These are phyloP conservation scores for Verbena officinalis DNA, from an alignment of 257 asterid genomes.

Conservation along the genomic window DNA sequence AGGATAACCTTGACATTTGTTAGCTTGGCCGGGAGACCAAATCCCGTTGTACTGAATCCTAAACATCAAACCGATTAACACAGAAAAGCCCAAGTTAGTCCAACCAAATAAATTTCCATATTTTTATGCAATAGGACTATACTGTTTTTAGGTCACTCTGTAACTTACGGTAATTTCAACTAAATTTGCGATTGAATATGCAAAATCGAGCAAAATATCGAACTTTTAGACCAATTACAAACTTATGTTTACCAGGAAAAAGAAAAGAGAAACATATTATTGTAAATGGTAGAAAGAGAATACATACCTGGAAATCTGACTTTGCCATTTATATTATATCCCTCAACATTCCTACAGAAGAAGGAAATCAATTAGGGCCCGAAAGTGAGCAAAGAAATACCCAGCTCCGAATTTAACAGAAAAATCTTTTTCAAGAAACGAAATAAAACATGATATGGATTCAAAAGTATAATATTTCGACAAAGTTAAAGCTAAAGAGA, in stretches of 20 bases:
- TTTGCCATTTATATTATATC: slow-evolving; percentile 50
- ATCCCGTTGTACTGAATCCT: slow-evolving; percentile 73
- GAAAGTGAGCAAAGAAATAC: not conserved
- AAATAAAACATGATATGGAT: not conserved
- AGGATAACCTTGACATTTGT: slow-evolving; percentile 76
- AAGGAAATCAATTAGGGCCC: slow-evolving; percentile 19
- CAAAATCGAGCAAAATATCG: not conserved
- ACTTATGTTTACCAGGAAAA: not conserved
- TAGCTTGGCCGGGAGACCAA: slow-evolving; percentile 71
- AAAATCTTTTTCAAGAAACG: slow-evolving; percentile 9
- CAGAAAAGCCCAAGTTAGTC: slow-evolving; percentile 16
- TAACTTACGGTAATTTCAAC: not conserved
- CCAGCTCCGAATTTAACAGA: slow-evolving; percentile 12
- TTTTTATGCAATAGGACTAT: not conserved
- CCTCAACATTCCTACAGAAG: slow-evolving; percentile 47
- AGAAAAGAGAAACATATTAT: slow-evolving; percentile 5
- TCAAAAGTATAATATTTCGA: not conserved
- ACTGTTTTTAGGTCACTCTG: not conserved
- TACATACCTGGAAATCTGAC: slow-evolving; percentile 58
- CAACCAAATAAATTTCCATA: slow-evolving; percentile 11
- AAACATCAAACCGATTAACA: slow-evolving; percentile 26
- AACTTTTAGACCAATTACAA: slow-evolving; percentile 2
- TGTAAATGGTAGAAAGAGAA: slow-evolving; percentile 15
- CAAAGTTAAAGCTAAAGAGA: not conserved
- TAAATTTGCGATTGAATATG: slow-evolving; percentile 1